Percentiles rank a stretch among this genome's conserved stretches.
phyloP scores from a whole-genome alignment of 305 asterid species.

The Rubia tinctorum region DNA sequence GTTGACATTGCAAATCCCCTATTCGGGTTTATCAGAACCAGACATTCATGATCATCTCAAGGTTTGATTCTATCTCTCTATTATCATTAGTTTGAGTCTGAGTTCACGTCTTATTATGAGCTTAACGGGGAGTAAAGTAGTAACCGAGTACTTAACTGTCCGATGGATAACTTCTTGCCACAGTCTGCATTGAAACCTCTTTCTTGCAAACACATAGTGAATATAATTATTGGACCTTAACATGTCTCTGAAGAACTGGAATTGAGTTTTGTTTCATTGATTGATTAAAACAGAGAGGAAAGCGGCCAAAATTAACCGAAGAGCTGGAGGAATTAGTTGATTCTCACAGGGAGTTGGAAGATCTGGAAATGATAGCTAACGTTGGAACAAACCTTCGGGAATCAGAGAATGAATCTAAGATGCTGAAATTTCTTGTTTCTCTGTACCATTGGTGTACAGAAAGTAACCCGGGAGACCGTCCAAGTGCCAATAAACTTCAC shows the following conservation, averaged over 20 bases:
- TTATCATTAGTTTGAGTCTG: not conserved
- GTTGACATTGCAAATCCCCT: slow-evolving; percentile 75
- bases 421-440: slow-evolving; percentile 47
- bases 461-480: slow-evolving; percentile 69
- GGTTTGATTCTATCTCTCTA: slow-evolving; percentile 35
- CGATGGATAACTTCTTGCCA: not conserved
- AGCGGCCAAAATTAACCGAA: slow-evolving; percentile 19
- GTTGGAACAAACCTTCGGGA: slow-evolving; percentile 18
- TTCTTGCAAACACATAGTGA: too few relatives aligned
- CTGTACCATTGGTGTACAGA: slow-evolving; percentile 60
- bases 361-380: slow-evolving; percentile 2
- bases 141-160: not conserved
- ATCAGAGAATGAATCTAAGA: slow-evolving; percentile 35
- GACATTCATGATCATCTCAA: slow-evolving; percentile 61
- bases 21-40: slow-evolving; percentile 49
- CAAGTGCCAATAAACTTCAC: slow-evolving; percentile 55
- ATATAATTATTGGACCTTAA: not conserved
- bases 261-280: not conserved
- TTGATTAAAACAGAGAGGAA: slow-evolving; percentile 17
- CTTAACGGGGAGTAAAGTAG: not conserved
- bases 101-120: not conserved
- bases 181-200: not conserved
- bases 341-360: slow-evolving; percentile 13
- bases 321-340: slow-evolving; percentile 23
- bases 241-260: not conserved